A percentile compares a stretch with the other conserved stretches of the same genome.
These are phyloP conservation scores for Pyrrhoderma noxium DNA, from an alignment of 1,284 basidiomycete species.

Conservation along the genomic window DNA sequence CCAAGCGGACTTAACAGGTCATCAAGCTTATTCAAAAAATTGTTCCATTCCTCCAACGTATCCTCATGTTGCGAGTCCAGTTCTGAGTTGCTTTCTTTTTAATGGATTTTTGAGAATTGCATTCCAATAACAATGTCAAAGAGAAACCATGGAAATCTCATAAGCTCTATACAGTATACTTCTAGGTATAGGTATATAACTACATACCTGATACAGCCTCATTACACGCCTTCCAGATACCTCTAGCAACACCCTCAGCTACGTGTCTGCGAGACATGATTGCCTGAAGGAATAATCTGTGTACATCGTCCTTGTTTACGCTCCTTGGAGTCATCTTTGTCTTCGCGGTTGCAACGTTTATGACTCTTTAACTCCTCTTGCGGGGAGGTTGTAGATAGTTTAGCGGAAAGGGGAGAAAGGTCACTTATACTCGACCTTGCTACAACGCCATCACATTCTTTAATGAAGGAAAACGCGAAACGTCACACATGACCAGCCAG, in stretches of 20 bases:
- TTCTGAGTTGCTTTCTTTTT: slow-evolving; percentile 38
- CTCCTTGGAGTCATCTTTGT: slow-evolving; percentile 36
- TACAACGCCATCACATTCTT: background rate
- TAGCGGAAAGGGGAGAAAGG: too few species aligned
- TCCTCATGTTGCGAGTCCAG: slow-evolving; percentile 38
- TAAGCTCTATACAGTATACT: too few species aligned
- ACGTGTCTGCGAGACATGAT: slow-evolving; percentile 63
- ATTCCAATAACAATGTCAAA: too few species aligned
- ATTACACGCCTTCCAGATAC: slow-evolving; percentile 60
- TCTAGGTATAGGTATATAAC: too few species aligned
- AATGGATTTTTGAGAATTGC: too few species aligned
- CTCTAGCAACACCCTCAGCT: slow-evolving; percentile 52
- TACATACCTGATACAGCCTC: slow-evolving; percentile 51
- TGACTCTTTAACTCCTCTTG: too few species aligned
- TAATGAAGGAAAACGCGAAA: too few species aligned
- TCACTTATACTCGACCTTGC: too few species aligned
- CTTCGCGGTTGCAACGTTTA: too few species aligned
- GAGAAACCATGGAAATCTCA: too few species aligned
- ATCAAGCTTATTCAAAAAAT: slow-evolving; percentile 55
- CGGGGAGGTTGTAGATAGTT: too few species aligned
- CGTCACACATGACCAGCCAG: too few species aligned
- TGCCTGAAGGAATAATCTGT: slow-evolving; percentile 70
- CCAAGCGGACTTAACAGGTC: slow-evolving; percentile 55
- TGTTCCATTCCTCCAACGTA: slow-evolving; percentile 45
- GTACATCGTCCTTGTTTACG: slow-evolving; percentile 42